phyloP scores from a whole-genome alignment of 345 rosid genomes.

The Schrenkiella parvula region DNA sequence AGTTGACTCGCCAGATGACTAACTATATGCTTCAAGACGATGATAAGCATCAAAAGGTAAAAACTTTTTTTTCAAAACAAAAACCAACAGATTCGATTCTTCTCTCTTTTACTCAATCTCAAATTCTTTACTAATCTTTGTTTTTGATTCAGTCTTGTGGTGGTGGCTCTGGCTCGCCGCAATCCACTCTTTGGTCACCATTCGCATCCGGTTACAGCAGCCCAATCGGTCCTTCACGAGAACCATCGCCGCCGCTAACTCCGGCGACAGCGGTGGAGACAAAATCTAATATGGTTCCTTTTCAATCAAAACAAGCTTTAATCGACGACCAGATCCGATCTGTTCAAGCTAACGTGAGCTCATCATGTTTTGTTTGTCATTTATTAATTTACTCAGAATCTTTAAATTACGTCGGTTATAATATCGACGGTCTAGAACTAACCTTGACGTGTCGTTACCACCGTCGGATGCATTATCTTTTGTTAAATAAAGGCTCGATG shows the following conservation, averaged over 20 bases:
- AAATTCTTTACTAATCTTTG: not conserved
- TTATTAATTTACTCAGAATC: not conserved
- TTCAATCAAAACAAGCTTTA: conserved; percentile 50
- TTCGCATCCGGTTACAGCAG: conserved; percentile 34
- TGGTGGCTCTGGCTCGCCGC: conserved; percentile 37
- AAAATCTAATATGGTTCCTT: conserved; percentile 11
- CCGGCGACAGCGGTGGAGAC: conserved; percentile 28
- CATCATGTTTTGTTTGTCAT: not conserved
- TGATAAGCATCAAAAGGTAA: conserved; percentile 33
- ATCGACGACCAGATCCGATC: conserved; percentile 59
- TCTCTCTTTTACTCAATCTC: not conserved
- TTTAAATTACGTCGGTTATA: conserved; percentile 6
- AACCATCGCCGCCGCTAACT: conserved; percentile 37
- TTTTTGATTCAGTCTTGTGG: conserved; percentile 32
- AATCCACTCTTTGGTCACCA: conserved; percentile 44
- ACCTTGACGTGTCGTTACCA: not conserved
- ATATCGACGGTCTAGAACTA: conserved; percentile 10
- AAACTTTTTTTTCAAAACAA: not conserved
- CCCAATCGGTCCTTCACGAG: conserved; percentile 36
- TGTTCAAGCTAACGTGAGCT: conserved; percentile 48
- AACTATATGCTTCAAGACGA: conserved; percentile 47
- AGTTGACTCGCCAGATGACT: conserved; percentile 85
- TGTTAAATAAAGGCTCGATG: not conserved
- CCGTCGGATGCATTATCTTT: conserved; percentile 6
- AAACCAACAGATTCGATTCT: conserved; percentile 20